phyloP scores from a whole-genome alignment of 2,329 filamentous ascomycete genomes.

The Amesomyces nigricolor region DNA sequence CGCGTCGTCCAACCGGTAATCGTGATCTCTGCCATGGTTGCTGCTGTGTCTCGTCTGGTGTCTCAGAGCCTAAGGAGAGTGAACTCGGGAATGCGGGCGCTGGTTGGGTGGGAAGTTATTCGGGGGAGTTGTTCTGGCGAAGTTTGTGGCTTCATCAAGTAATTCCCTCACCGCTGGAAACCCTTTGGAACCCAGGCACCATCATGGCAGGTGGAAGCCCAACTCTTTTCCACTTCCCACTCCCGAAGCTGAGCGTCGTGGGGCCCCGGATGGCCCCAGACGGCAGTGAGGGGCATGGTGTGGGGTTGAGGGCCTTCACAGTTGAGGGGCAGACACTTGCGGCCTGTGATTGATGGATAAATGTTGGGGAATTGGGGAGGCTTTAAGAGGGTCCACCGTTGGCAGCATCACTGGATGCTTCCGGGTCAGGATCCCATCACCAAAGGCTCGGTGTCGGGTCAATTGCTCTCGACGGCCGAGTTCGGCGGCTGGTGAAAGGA shows the following conservation, averaged over 20 bases:
- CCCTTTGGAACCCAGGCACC: not conserved
- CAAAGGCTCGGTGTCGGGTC: too few species aligned
- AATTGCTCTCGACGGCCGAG: not conserved
- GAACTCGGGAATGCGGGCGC: too few species aligned
- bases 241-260: slow-evolving; percentile 6
- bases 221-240: not conserved
- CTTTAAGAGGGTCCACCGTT: not conserved
- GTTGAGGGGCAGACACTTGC: not conserved
- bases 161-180: not conserved
- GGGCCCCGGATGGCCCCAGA: not conserved
- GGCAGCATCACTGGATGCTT: not conserved
- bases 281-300: slow-evolving; percentile 22
- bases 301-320: slow-evolving; percentile 11
- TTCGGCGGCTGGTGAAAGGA: too few species aligned
- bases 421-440: not conserved
- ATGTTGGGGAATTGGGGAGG: slow-evolving; percentile 2
- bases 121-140: not conserved
- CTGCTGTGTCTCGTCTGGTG: not conserved
- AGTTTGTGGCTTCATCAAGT: not conserved
- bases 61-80: too few species aligned
- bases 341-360: slow-evolving; percentile 26
- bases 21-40: slow-evolving; percentile 50
- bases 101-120: too few species aligned
- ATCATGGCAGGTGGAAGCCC: slow-evolving; percentile 7
- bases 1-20: slow-evolving; percentile 67